Conservation (phyloP, 129 eudicot species). For the Flaveria sonorensis region DNA sequence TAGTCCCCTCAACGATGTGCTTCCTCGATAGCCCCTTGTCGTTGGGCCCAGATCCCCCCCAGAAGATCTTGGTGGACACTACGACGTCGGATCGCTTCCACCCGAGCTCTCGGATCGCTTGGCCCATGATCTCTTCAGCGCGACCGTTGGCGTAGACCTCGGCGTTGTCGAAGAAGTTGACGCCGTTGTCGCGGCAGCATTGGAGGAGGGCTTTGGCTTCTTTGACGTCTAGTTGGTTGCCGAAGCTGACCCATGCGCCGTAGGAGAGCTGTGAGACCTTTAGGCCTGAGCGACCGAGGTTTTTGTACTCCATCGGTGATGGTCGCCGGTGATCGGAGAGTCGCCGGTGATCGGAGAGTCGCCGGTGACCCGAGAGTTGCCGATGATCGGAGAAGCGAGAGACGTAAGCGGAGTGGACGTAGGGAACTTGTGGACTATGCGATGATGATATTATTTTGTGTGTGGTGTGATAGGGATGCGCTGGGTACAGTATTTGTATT, state of each 20-base stretch:
- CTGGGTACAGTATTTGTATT: no score
- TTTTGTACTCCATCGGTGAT: constrained; percentile 70
- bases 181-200: constrained; percentile 85
- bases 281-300: constrained; percentile 81
- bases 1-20: constrained; percentile 76
- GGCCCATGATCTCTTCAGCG: constrained; percentile 96
- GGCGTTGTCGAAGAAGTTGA: constrained; percentile 95
- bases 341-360: no score
- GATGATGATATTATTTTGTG: no score
- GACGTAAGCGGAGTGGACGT: no score
- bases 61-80: constrained; percentile 86
- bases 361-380: no score
- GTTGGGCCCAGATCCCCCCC: constrained; percentile 95
- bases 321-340: no score
- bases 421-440: no score
- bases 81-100: constrained; percentile 91
- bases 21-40: constrained; percentile 83
- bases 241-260: constrained; percentile 97
- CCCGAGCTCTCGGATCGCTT: constrained; percentile 85
- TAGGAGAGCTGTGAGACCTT: constrained; percentile 80
- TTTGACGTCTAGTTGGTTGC: constrained; percentile 89
- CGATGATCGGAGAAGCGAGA: no score
- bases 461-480: no score
- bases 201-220: constrained; percentile 91
- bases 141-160: constrained; percentile 98